phyloP scores from a whole-genome alignment of 345 rosid species.

The Linum trigynum region DNA sequence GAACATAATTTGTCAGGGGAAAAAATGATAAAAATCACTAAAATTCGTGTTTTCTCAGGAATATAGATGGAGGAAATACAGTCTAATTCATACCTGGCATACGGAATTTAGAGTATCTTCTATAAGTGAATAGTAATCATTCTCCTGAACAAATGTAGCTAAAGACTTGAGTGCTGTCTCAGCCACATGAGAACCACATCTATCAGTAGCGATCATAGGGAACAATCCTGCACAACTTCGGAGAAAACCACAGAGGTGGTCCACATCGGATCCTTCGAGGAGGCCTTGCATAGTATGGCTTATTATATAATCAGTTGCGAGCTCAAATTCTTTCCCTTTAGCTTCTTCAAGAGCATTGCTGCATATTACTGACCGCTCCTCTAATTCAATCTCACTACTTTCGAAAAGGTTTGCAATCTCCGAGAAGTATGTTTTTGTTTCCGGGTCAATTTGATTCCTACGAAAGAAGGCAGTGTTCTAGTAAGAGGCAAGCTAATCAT shows the following conservation, averaged over 20 bases:
- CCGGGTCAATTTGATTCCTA: conserved; percentile 87
- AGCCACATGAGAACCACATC: conserved; percentile 91
- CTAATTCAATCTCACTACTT: conserved; percentile 59
- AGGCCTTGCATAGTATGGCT: conserved; percentile 79
- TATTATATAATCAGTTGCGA: conserved; percentile 81
- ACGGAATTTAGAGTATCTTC: conserved; percentile 56
- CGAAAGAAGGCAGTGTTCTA: not conserved
- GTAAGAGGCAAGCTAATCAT: no score
- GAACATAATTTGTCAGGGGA: no score
- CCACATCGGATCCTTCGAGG: conserved; percentile 76
- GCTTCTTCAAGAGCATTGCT: conserved; percentile 83
- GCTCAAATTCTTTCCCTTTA: conserved; percentile 67
- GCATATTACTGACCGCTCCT: conserved; percentile 63
- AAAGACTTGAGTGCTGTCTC: conserved; percentile 89
- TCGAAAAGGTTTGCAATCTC: conserved; percentile 81
- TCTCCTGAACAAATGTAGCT: conserved; percentile 56
- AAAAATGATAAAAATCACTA: conserved; percentile 9
- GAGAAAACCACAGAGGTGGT: conserved; percentile 77
- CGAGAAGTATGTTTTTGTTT: conserved; percentile 58
- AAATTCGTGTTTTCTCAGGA: not conserved
- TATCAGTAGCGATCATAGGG: conserved; percentile 83
- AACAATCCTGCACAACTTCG: conserved; percentile 47
- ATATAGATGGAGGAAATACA: not conserved
- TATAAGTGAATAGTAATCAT: conserved; percentile 47
- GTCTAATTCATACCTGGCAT: conserved; percentile 56